Evolutionary conservation across 2,329 filamentous ascomycete species (phyloP).

Genomic region (Ophiostoma novo-ulmi): DNA sequence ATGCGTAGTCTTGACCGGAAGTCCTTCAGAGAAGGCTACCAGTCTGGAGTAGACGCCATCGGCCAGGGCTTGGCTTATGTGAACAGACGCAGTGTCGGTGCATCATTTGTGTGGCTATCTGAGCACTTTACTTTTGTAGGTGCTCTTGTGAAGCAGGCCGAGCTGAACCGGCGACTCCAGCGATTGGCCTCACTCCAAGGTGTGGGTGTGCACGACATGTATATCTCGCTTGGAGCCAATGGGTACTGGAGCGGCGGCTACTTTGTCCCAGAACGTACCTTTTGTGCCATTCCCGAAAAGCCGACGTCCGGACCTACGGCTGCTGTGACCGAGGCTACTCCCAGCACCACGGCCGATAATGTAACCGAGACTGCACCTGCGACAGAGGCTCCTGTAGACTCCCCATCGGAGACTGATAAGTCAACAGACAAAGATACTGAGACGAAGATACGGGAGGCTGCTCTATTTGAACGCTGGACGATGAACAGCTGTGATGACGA

Average conservation of each 20-base stretch:
- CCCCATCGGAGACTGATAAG: background rate
- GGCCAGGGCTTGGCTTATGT: slow-evolving; percentile 53
- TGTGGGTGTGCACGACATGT: slow-evolving; percentile 69
- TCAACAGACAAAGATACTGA: background rate
- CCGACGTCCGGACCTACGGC: background rate
- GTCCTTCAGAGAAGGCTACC: slow-evolving; percentile 45
- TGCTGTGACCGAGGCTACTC: background rate
- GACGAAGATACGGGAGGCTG: slow-evolving; percentile 29
- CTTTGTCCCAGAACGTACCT: slow-evolving; percentile 66
- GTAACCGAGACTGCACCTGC: too few species aligned
- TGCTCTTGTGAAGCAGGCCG: slow-evolving; percentile 66
- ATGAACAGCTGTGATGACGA: slow-evolving; percentile 66
- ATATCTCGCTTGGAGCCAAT: slow-evolving; percentile 68
- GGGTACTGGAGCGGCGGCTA: slow-evolving; percentile 57
- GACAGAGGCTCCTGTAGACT: background rate
- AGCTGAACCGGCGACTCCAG: slow-evolving; percentile 63
- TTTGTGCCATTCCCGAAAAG: slow-evolving; percentile 57
- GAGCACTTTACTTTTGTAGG: slow-evolving; percentile 84
- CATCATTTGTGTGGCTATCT: slow-evolving; percentile 71
- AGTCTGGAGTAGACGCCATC: slow-evolving; percentile 45
- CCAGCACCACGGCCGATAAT: too few species aligned
- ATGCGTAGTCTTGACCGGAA: slow-evolving; percentile 45
- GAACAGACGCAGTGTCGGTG: slow-evolving; percentile 55
- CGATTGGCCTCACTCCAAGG: slow-evolving; percentile 56
- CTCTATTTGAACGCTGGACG: slow-evolving; percentile 48